These are phyloP conservation scores for Isatis lusitanica DNA, from an alignment of 441 rosid genomes.

Conservation along the genomic window DNA sequence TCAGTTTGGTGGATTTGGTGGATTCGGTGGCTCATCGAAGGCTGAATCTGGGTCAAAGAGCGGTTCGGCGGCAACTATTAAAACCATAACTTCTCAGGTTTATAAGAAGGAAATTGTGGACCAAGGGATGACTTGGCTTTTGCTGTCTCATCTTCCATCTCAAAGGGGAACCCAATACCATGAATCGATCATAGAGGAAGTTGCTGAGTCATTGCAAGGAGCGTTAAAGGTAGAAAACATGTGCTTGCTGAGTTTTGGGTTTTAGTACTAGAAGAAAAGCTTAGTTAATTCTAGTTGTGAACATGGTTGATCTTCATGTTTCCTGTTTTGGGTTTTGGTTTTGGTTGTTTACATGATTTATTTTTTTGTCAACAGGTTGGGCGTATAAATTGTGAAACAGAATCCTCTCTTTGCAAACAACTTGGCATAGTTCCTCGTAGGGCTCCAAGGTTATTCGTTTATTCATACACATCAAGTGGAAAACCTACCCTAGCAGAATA, in stretches of 20 bases:
- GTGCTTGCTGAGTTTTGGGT: neutral
- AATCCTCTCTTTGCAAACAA: constrained; percentile 69
- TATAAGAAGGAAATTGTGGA: constrained; percentile 66
- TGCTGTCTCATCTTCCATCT: constrained; percentile 59
- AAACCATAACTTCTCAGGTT: constrained; percentile 46
- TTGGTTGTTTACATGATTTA: neutral
- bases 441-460: constrained; percentile 66
- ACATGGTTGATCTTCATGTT: neutral
- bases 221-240: constrained; percentile 65
- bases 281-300: neutral
- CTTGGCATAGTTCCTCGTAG: constrained; percentile 52
- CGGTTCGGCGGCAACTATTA: constrained; percentile 44
- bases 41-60: constrained; percentile 51
- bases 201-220: constrained; percentile 64
- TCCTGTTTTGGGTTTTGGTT: neutral
- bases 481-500: constrained; percentile 73
- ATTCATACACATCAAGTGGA: constrained; percentile 55
- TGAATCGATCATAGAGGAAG: constrained; percentile 67
- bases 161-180: constrained; percentile 49
- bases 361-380: constrained; percentile 60
- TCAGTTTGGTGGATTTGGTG: constrained; percentile 43
- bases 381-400: constrained; percentile 70
- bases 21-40: constrained; percentile 51
- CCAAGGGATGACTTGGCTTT: constrained; percentile 90
- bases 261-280: neutral